Base-by-base conservation (phyloP, 164 flowering plant genomes). In the Paratinospora sagittata region DNA sequence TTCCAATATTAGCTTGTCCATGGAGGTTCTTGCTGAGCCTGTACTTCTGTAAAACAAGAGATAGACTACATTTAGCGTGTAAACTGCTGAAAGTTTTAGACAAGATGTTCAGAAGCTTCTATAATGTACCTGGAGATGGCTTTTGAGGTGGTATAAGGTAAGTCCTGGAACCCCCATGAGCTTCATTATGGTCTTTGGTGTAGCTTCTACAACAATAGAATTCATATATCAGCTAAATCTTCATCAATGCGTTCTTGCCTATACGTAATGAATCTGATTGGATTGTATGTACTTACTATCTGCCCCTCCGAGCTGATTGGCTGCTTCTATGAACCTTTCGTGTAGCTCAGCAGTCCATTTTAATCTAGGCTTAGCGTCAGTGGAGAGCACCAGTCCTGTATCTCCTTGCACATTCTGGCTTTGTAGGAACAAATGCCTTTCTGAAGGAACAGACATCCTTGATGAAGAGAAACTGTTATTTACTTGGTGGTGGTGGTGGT, bases 341-440 rank as follows among this genome's bases (percentile, higher is more conserved):
- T 93, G 98, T 37, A 93, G 93, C 76, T 93, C 98, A 19, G 90
- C 87, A 0, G 97, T 91, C 98, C 98, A 93, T 84, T 93, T 93
- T 27, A 93, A 75, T 78, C 98, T 84, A 21, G 98, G 98, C 83
- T 93, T 93, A 12, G 97, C 96, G 84, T 93, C 98, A 19, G 97
- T 93, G 66, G 98, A 93, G n/a, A 93, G 94, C 73, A 91, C 97
- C 66, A 93, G 88, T 70, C 96, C 94, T 63, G 93, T 82, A 75
- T 91, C 97, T 72, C 89, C 96, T 3, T 75, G 77, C 41, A 81
- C 85, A 78, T 86, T 88, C 49, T 82, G 85, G 34, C 87, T 85
- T 78, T 87, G 93, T 74, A 86, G 70, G 73, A 93, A 85, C 81
- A 89, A 70, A 75, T 88, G 88, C 75, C 89, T 85, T 72, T 91